A percentile compares a stretch with the other conserved stretches of the same genome.
These are phyloP conservation scores for Fusarium armeniacum DNA, from an alignment of 2,329 filamentous ascomycete genomes.

Conservation along the genomic window DNA sequence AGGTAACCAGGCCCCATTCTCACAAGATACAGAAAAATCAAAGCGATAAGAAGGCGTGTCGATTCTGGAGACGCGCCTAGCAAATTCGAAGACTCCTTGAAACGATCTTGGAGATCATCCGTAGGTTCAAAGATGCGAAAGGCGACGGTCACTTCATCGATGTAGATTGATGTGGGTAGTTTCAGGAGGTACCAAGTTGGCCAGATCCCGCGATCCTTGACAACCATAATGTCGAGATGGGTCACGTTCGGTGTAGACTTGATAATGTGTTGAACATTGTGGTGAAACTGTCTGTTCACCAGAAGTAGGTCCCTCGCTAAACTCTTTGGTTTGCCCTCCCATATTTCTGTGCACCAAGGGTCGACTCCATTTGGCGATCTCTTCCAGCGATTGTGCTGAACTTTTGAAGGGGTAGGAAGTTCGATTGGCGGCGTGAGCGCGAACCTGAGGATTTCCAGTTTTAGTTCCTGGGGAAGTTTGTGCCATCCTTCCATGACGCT, in stretches of 20 bases:
- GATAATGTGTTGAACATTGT: neutral
- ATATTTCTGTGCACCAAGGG: neutral
- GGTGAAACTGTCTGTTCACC: constrained; percentile 2
- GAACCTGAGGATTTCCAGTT: neutral
- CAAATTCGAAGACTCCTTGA: neutral
- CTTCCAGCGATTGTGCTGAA: no score
- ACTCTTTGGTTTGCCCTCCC: neutral
- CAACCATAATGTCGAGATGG: constrained; percentile 31
- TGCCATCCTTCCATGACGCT: neutral
- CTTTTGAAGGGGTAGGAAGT: neutral
- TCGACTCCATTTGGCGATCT: no score
- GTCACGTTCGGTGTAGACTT: neutral
- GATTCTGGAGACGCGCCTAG: no score
- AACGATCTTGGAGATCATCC: constrained; percentile 2
- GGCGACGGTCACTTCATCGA: constrained; percentile 7
- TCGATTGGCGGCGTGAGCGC: neutral
- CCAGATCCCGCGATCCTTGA: constrained; percentile 23
- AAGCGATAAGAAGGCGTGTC: no score
- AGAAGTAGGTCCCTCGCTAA: constrained; percentile 2
- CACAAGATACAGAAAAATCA: neutral
- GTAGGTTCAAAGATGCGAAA: constrained; percentile 30
- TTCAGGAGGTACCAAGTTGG: constrained; percentile 13
- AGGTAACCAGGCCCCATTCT: neutral
- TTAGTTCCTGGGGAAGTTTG: neutral
- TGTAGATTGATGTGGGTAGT: constrained; percentile 2